Conservation (phyloP, 352 stramenopile genomes). For the Pythium sp. region DNA sequence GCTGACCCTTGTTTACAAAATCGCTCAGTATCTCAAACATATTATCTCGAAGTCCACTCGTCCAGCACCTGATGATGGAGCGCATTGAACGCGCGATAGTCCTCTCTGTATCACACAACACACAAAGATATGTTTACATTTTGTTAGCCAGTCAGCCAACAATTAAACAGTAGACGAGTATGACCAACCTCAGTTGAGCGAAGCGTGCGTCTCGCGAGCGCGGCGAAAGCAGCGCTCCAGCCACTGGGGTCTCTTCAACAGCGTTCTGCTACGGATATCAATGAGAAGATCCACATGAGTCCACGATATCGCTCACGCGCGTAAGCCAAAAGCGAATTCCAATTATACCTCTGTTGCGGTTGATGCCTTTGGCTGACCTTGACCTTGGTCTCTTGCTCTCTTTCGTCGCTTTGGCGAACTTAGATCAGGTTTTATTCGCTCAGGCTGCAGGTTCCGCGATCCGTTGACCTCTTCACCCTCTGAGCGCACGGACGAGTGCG, state of each 20-base stretch:
- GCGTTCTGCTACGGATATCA: neutral
- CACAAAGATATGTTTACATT: neutral
- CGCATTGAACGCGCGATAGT: slow-evolving; percentile 46
- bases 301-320: neutral
- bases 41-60: slow-evolving; percentile 31
- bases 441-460: neutral
- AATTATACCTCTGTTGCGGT: neutral
- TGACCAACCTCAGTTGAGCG: slow-evolving; percentile 11
- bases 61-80: slow-evolving; percentile 43
- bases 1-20: no score
- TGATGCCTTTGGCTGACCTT: neutral
- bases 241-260: neutral
- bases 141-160: neutral
- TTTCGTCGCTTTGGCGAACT: slow-evolving; percentile 8
- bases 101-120: slow-evolving; percentile 23
- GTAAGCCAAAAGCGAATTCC: neutral
- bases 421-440: neutral
- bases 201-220: slow-evolving; percentile 7
- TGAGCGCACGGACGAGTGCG: neutral
- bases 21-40: neutral
- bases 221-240: neutral
- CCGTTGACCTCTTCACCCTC: neutral
- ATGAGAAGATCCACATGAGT: neutral
- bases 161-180: neutral
- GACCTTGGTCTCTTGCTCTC: neutral